phyloP scores from a whole-genome alignment of 164 flowering plant species.

The Vitis rupestris region DNA sequence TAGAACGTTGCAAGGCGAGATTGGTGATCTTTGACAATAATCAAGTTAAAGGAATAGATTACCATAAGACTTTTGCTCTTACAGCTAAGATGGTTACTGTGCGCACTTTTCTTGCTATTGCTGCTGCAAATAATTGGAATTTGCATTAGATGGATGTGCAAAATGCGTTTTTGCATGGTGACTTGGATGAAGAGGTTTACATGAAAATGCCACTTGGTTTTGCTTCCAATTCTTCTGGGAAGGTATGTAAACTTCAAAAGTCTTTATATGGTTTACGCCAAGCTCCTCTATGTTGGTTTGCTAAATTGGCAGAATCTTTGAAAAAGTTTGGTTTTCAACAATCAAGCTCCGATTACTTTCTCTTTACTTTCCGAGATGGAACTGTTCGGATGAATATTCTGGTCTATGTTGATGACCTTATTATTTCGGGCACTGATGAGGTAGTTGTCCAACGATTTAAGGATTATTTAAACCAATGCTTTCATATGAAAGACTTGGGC shows the following conservation, averaged over 20 bases:
- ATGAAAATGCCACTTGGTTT: not conserved
- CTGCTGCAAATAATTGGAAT: not conserved
- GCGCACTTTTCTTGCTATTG: constrained; percentile 3
- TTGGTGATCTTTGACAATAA: not conserved
- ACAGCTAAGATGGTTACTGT: constrained; percentile 9
- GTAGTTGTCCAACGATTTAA: not conserved
- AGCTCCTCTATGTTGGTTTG: not conserved
- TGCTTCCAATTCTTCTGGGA: not conserved
- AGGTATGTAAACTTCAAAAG: constrained; percentile 1
- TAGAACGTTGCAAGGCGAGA: not conserved
- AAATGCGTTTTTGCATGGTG: constrained; percentile 9
- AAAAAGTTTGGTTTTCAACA: not conserved
- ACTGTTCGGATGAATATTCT: not conserved
- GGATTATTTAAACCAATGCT: not conserved
- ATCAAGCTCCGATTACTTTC: constrained; percentile 7
- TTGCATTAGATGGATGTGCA: constrained; percentile 8
- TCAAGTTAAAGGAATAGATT: constrained; percentile 2
- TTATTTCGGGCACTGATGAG: constrained; percentile 4
- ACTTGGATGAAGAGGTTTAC: constrained; percentile 1
- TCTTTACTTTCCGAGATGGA: not conserved
- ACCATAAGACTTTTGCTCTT: not conserved
- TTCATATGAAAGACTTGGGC: constrained; percentile 20
- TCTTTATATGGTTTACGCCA: constrained; percentile 3
- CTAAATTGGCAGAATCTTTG: not conserved
- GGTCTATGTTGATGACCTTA: constrained; percentile 12